Evolutionary conservation across 1,284 basidiomycete genomes (phyloP), one percentile per base, ranked within the genome.

Genomic region (Sporisorium scitamineum): DNA sequence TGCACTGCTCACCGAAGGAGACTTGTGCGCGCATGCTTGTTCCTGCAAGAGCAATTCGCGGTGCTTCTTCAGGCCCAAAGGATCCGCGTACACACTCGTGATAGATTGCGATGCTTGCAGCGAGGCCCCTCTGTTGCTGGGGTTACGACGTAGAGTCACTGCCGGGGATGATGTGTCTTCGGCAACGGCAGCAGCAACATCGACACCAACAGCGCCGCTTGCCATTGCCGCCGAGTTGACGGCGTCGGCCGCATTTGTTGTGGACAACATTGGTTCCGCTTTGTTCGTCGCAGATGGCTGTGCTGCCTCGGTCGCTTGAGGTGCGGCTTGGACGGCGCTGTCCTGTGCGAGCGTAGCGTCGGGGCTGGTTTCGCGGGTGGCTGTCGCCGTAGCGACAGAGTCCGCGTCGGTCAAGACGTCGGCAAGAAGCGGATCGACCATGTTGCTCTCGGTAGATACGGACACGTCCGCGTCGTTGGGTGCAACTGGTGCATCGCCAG

Each of bases 81-180:
- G 64, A 47, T 67, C 61, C n/a, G 61, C 57, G 24, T 71, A 76
- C 0, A 64, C 61, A 24, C 54, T 70, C 1, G 68, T 62, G 59
- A 76, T 76, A 29, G 73, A 76, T 39, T 71, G 64, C 20, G 73
- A 60, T 26, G 73, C 73, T 54, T 61, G 69, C 51, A 71, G 18
- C 2, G 73, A 76, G 11, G 73, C 73, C 18, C 68, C 64, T 37
- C 73, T 34, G 29, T 57, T 60, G 22, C 64, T 71, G 10, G 71
- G 71, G 20, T 53, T 63, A 37, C 71, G 66, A 48, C 70, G 70
- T 31, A 62, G 32, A 20, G 56, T 31, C 10, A 32, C 61, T 14
- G 60, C n/a, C 11, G 64, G 48, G n/a, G 61, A 63, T 9, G 57
- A 56, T 18, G 54, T 56, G 5, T 62, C 63, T 2, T 47, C 47